These are phyloP conservation scores for Clohesyomyces aquaticus DNA, from an alignment of 495 filamentous ascomycete genomes.

Conservation along the genomic window DNA sequence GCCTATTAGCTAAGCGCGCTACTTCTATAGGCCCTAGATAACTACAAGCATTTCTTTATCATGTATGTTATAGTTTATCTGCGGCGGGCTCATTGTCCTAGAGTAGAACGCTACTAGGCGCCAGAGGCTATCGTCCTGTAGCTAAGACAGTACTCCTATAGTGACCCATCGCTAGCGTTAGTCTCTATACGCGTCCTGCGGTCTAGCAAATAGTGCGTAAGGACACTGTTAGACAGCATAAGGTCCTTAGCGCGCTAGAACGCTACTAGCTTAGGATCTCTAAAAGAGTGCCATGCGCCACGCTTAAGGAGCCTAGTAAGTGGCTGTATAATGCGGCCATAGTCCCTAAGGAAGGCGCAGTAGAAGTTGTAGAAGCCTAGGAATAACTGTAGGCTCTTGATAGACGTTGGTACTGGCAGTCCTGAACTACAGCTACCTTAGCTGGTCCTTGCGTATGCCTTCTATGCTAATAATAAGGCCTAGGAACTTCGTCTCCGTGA, in stretches of 20 bases:
- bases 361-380: slow-evolving; percentile 50
- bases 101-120: slow-evolving; percentile 44
- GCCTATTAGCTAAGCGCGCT: slow-evolving; percentile 35
- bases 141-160: slow-evolving; percentile 40
- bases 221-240: slow-evolving; percentile 48
- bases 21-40: slow-evolving; percentile 44
- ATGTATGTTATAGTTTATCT: slow-evolving; percentile 44
- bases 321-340: slow-evolving; percentile 27
- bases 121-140: slow-evolving; percentile 34
- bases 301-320: slow-evolving; percentile 16
- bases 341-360: slow-evolving; percentile 43
- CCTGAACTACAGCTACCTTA: slow-evolving; percentile 1
- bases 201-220: slow-evolving; percentile 39
- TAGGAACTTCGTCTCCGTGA: slow-evolving; percentile 21
- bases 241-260: slow-evolving; percentile 46
- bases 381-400: slow-evolving; percentile 41
- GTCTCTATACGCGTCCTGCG: slow-evolving; percentile 35
- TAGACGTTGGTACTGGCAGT: slow-evolving; percentile 3
- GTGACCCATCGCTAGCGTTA: slow-evolving; percentile 14
- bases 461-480: slow-evolving; percentile 8
- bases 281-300: slow-evolving; percentile 53
- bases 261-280: slow-evolving; percentile 35
- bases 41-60: slow-evolving; percentile 50
- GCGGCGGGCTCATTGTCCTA: slow-evolving; percentile 35
- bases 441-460: slow-evolving; percentile 9